Base-by-base conservation (phyloP, 2,329 filamentous ascomycete species). In the Aspergillus sp. region DNA sequence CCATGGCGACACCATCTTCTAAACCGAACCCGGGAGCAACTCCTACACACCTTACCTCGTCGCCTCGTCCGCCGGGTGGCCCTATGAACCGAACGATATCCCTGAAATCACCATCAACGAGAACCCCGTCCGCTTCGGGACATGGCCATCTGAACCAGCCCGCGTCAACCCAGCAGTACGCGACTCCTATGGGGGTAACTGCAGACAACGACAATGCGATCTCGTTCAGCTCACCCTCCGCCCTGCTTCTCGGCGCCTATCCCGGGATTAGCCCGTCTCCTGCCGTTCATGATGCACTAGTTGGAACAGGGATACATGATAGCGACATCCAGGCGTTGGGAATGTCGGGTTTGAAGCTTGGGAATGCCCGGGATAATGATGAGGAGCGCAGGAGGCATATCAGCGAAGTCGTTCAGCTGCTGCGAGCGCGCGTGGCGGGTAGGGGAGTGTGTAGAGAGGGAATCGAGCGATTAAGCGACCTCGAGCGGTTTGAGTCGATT, bases 401-500 rank as follows among this genome's bases (percentile, higher is more conserved):
- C 23, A 71, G 76, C 19, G 70, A 77, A 37, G 75, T 79, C 12
- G 70, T 77, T 19, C 70, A 73, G 50, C 65, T 73, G 23, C 68
- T 80, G 17, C 73, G 74, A 35, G 68, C 71, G 15, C 71, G 75
- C 2, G 73, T 79, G 6, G 69, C 73, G 2, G 77, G 77, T 7
- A 69, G 76, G 54, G 77, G 77, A 2, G 71, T 79, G 27, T 77
- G 75, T 51, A 69, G 77, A 15, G 76, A 79, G 50, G 72, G 74
- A 0, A 68, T 79, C 27, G 76, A 80, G 59, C 69, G 76, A 49
- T 53, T 79, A 21, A 75, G 72, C 21, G 69, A 72, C 50, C 64
- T 79, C 2, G 75, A 79, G 57, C 77, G 76, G 2, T 78, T 80
- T 33, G 76, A 78, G 50, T 77, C 76, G 14, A 74, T 79, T 43